Evolutionary conservation across 208 protist species (phyloP), one percentile per base, ranked within the genome.

Genomic region (Trypanosoma conorhini): DNA sequence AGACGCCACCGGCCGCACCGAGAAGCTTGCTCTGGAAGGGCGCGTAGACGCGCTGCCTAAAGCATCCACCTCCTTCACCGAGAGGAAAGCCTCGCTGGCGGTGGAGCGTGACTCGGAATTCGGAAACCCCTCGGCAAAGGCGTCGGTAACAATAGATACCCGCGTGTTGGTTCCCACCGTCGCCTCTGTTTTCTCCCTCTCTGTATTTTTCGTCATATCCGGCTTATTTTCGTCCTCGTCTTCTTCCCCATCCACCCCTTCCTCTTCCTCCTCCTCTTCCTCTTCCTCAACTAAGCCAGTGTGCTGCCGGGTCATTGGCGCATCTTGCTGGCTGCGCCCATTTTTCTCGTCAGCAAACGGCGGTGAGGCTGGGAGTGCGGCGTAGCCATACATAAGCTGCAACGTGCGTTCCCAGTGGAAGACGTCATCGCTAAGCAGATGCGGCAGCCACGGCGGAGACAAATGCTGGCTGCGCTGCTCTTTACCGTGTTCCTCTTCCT

Each of bases 331-430:
- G 52, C 12, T 35, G 44, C 56, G 54, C n/a, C n/a, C 46, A 5
- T 44, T 65, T 26, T 58, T 67, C 12, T 28, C 54, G 48, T 74
- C 26, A 31, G 22, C 7, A n/a, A n/a, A n/a, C 15, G 77, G 71
- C 59, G 70, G 82, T 60, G 72, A 57, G 22, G 74, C 62, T 17
- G 86, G 86, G 10, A 65, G 60, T 17, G 88, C 76, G 19, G 79
- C 72, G 77, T 85, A 93, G 21, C 89, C 89, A 58, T 87, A 95
- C 86, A 95, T 95, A 38, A 67, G 56, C n/a, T 70, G 59, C 35
- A 89, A 55, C 10, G 77, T 70, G 13, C 78, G 78, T 57, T 92
- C 74, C 52, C 89, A 77, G 40, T 88, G 81, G 24, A 70, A 70
- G 7, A 38, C 69, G 69, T 96, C 90, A 52, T 93, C 86, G 44